Percentiles rank a stretch among this genome's conserved stretches.
These are phyloP conservation scores for Orbilia javanica DNA, from an alignment of 2,329 filamentous ascomycete species.

Conservation along the genomic window DNA sequence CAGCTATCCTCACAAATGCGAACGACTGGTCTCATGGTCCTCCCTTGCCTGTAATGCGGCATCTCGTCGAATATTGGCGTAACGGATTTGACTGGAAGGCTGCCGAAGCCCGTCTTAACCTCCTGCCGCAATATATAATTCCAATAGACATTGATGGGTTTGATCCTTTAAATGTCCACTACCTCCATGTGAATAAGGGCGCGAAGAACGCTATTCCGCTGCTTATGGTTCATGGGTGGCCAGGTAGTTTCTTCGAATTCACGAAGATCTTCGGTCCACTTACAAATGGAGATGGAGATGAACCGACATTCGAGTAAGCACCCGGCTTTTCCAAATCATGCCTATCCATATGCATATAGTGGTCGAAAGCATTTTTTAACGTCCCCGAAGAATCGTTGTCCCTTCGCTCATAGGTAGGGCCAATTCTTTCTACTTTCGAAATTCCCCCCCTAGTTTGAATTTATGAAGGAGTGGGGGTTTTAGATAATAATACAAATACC, in stretches of 20 bases:
- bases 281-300: constrained; percentile 6
- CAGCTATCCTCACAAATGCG: constrained; percentile 29
- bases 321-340: neutral
- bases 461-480: no score
- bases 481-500: neutral
- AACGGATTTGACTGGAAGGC: constrained; percentile 73
- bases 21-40: constrained; percentile 58
- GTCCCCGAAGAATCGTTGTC: constrained; percentile 22
- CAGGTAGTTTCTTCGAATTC: constrained; percentile 77
- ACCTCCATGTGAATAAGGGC: constrained; percentile 72
- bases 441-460: neutral
- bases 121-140: constrained; percentile 72
- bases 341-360: no score
- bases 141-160: constrained; percentile 72
- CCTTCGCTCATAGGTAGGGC: constrained; percentile 46
- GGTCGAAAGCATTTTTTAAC: neutral
- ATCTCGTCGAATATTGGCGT: constrained; percentile 65
- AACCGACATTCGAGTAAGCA: constrained; percentile 30
- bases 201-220: constrained; percentile 72
- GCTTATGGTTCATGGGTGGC: constrained; percentile 78
- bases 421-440: neutral
- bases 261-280: constrained; percentile 71
- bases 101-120: constrained; percentile 72
- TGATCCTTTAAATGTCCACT: constrained; percentile 74
- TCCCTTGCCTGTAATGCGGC: constrained; percentile 59